Base-by-base conservation (phyloP, 768 basidiomycete genomes). In the Cyclocybe aegerita region DNA sequence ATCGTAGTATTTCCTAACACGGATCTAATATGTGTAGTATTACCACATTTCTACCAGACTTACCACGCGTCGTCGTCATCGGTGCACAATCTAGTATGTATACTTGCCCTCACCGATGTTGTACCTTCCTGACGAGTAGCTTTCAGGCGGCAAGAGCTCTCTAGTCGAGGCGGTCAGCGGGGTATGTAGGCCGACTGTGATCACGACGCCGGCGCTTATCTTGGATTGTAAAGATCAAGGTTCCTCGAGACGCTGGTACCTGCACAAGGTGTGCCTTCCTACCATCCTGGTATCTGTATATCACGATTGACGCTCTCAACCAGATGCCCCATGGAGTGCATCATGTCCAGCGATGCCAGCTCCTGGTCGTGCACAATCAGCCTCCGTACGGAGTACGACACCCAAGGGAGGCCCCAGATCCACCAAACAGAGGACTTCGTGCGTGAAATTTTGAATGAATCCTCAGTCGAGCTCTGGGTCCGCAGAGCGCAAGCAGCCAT, bases 401-500 rank as follows among this genome's bases (percentile, higher is more conserved):
- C 3, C 23, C 23, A 23, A 23, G 23, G 23, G 4, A 23, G 23
- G 4, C 23, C 23, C 3, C 23, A 23, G 4, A 4, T 23, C 23
- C 23, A 23, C 23, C 23, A 2, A 4, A 23, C 23, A 23, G 34
- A 59, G 54, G 8, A 58, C 1, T 87, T 86, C 57, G 80, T 81
- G 0, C 54, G 60, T 0, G 23, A 56, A 2, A 62, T 84, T 31
- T 65, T 65, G 4, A 58, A 81, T 40, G 77, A 71, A 39, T 31
- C 37, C 1, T 55, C 66, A 0, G 76, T 88, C 6, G 85, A 85
- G 48, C 55, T 75, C 2, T 72, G 71, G 65, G 69, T 86, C 9
- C 75, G 82, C 23, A 71, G 84, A 3, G 84, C 85, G 0, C 85
- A 86, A 57, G 72, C 76, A 0, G 83, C 83, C 0, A 70, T 84